Evolutionary conservation across 1,139 yeast species (phyloP), one percentile per base, ranked within the genome.

Genomic region (Taphrina flavorubra): DNA sequence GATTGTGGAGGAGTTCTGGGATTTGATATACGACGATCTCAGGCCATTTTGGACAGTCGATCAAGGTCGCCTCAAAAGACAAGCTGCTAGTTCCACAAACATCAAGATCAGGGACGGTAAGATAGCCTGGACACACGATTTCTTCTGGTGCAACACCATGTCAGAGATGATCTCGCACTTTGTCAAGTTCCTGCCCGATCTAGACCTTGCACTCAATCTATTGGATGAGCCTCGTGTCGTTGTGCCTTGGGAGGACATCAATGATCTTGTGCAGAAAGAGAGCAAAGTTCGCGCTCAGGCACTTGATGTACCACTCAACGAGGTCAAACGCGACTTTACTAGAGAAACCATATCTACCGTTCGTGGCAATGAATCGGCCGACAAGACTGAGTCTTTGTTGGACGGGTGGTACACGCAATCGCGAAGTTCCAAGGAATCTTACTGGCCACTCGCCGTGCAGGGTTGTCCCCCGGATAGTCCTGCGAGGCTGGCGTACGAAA

Each of bases 151-250:
- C 6, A 69, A 57, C 34, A 68, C 65, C 67, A 68, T 65, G 46
- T 68, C 66, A 34, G 53, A 44, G 5, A 60, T 71, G 40, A 25
- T 71, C 18, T 18, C 20, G 11, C 42, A 66, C 1, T 71, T 73
- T 70, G 70, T 72, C 37, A 47, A 56, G 36, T 64, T 60, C 40
- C 61, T 73, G 56, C 75, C 75, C 2, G 74, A 73, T 51, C 72
- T 73, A 74, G 74, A 73, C 51, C 20, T 73, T 10, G 72, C 72
- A 20, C 66, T 73, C 39, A 73, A 73, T 51, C 44, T 70, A 47
- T 68, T 66, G 44, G 75, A 73, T 36, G 70, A 71, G 37, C 73
- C 74, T 36, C 68, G 75, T 2, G 74, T 73, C 16, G 46, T 73
- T 44, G 51, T 73, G 16, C 73, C 70, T 14, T 47, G 56, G 46